Percentiles rank a stretch among this genome's conserved stretches.
Conservation (phyloP, 768 basidiomycete genomes). For the Tricholoma furcatifolium region DNA sequence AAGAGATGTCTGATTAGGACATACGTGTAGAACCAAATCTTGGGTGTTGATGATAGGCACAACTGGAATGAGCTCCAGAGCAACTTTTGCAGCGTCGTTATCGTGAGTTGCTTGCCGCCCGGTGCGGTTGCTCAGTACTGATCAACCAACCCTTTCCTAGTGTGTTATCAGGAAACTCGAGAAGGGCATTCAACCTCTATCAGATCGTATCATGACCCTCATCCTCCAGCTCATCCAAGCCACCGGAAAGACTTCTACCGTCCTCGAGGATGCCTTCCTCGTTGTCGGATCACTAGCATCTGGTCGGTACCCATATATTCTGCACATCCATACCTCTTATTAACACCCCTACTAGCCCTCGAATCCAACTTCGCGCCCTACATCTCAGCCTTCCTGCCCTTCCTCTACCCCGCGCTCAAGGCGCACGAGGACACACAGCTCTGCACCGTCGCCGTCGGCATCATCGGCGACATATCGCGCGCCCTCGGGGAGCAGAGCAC, state of each 20-base stretch:
- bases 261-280: constrained; percentile 95
- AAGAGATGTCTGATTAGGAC: neutral
- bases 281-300: constrained; percentile 86
- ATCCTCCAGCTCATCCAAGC: constrained; percentile 81
- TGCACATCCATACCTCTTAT: neutral
- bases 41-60: constrained; percentile 93
- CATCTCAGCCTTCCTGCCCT: constrained; percentile 82
- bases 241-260: constrained; percentile 89
- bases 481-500: constrained; percentile 83
- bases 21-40: constrained; percentile 80
- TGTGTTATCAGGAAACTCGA: constrained; percentile 84
- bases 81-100: constrained; percentile 89
- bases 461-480: constrained; percentile 95
- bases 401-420: constrained; percentile 84
- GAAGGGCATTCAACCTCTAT: constrained; percentile 79
- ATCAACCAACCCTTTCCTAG: constrained; percentile 37
- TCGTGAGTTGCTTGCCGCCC: constrained; percentile 48
- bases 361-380: constrained; percentile 80
- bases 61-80: constrained; percentile 99
- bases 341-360: constrained; percentile 47
- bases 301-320: constrained; percentile 36
- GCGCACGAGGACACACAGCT: constrained; percentile 94
- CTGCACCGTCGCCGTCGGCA: constrained; percentile 92
- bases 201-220: constrained; percentile 94
- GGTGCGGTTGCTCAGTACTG: neutral